Percentiles rank a stretch among this genome's conserved stretches.
Evolutionary conservation across 208 protist genomes (phyloP).

Genomic region (Spongospora subterranea): DNA sequence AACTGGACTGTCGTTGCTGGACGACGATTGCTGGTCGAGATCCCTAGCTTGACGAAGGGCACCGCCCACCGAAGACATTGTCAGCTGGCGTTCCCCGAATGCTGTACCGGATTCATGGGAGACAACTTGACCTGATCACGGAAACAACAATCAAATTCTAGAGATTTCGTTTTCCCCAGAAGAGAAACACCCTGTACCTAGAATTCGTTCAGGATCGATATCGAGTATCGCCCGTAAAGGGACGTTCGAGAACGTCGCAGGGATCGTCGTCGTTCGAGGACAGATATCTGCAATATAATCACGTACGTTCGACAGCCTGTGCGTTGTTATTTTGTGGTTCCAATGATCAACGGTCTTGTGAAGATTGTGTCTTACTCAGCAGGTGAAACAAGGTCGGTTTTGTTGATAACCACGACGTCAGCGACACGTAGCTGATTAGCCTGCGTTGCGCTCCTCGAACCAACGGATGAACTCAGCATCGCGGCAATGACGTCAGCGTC

Average conservation of each 20-base stretch:
- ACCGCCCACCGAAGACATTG: not conserved
- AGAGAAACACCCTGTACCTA: not conserved
- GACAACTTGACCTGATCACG: not conserved
- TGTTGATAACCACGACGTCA: slow-evolving; percentile 47
- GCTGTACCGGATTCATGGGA: not conserved
- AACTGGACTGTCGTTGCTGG: too few relatives aligned
- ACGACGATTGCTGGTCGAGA: not conserved
- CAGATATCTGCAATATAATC: too few relatives aligned
- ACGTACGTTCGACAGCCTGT: not conserved
- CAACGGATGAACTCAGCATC: not conserved
- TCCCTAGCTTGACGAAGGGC: not conserved
- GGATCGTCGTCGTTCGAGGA: too few relatives aligned
- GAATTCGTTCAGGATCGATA: not conserved
- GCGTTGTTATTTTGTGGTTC: not conserved
- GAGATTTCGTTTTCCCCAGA: not conserved
- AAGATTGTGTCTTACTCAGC: not conserved
- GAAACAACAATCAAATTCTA: not conserved
- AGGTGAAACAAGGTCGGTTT: not conserved
- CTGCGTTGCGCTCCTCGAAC: not conserved
- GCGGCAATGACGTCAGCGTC: not conserved
- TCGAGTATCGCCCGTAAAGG: not conserved
- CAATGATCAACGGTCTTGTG: not conserved
- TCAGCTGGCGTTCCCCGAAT: not conserved
- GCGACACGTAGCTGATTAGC: not conserved
- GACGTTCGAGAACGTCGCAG: not conserved